These are phyloP conservation scores for Phycomyces nitens DNA, from an alignment of 192 early-diverging fungal genomes.

Conservation along the genomic window DNA sequence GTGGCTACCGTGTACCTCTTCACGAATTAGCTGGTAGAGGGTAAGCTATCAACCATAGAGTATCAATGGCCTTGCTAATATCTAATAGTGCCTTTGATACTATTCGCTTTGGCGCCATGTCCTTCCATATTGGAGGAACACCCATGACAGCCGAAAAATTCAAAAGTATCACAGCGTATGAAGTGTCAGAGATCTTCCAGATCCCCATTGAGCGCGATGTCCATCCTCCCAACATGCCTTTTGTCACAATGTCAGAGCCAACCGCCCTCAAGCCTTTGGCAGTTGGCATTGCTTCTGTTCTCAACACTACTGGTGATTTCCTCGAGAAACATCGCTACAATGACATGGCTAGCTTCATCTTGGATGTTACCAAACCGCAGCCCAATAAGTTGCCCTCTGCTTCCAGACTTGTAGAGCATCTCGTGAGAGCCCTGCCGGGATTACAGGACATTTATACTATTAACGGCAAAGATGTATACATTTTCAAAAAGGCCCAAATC, in stretches of 20 bases:
- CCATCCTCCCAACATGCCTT: slow-evolving; percentile 43
- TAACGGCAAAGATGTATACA: slow-evolving; percentile 54
- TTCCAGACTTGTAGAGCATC: slow-evolving; percentile 50
- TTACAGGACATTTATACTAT: slow-evolving; percentile 59
- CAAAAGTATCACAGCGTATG: slow-evolving; percentile 55
- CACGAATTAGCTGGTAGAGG: slow-evolving; percentile 55
- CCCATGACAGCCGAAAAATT: slow-evolving; percentile 54
- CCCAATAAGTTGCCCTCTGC: slow-evolving; percentile 43
- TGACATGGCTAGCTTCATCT: slow-evolving; percentile 67
- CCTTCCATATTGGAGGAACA: slow-evolving; percentile 72
- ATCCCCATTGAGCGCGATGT: slow-evolving; percentile 70
- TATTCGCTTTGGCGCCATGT: slow-evolving; percentile 79
- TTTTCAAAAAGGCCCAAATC: slow-evolving; percentile 78
- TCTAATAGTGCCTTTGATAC: slow-evolving; percentile 66
- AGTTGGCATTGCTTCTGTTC: slow-evolving; percentile 53
- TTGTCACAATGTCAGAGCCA: slow-evolving; percentile 67
- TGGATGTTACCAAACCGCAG: slow-evolving; percentile 52
- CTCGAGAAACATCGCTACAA: slow-evolving; percentile 59
- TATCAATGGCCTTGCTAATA: neutral
- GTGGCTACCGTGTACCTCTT: slow-evolving; percentile 67
- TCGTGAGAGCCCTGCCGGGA: slow-evolving; percentile 64
- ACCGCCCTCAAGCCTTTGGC: slow-evolving; percentile 59
- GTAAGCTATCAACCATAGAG: slow-evolving; percentile 6
- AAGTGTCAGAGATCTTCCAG: slow-evolving; percentile 66
- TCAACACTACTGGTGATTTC: slow-evolving; percentile 69